Percentiles rank a stretch among this genome's conserved stretches.
Conservation (phyloP, 2,329 filamentous ascomycete genomes). For the Penicillium sp. region DNA sequence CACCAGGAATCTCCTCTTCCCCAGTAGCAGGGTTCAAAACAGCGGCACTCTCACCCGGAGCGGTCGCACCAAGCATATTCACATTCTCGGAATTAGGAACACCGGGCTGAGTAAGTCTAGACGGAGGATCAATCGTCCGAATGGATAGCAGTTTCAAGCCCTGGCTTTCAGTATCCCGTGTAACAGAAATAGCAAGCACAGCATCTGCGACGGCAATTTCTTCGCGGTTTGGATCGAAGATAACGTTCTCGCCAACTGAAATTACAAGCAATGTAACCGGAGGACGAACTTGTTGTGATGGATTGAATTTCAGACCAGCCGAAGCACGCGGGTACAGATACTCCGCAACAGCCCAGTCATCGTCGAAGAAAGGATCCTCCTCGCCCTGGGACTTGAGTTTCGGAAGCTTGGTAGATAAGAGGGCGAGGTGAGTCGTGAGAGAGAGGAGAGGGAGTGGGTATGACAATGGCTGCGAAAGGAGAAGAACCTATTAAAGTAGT, state of each 20-base stretch:
- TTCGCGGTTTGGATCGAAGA: conserved; percentile 89
- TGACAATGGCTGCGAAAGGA: conserved; percentile 89
- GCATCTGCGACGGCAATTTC: conserved; percentile 92
- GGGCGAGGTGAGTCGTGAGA: conserved; percentile 87
- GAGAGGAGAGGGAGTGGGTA: conserved; percentile 93
- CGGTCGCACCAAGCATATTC: conserved; percentile 47
- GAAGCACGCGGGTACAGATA: conserved; percentile 67
- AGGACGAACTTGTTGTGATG: conserved; percentile 56
- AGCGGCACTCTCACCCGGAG: conserved; percentile 43
- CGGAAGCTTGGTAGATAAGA: conserved; percentile 83
- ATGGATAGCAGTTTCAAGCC: conserved; percentile 66
- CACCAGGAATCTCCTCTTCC: conserved; percentile 62
- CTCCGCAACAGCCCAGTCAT: conserved; percentile 88
- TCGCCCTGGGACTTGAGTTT: conserved; percentile 83
- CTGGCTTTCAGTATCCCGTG: conserved; percentile 37
- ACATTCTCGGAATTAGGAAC: conserved; percentile 65
- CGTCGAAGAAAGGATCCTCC: conserved; percentile 96
- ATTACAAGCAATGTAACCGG: conserved; percentile 90
- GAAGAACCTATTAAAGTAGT: conserved; percentile 65
- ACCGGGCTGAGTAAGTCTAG: conserved; percentile 69
- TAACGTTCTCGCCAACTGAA: conserved; percentile 79
- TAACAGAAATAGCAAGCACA: conserved; percentile 81
- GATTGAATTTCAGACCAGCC: neutral
- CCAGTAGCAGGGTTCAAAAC: conserved; percentile 53
- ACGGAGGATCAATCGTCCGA: conserved; percentile 73